Evolutionary conservation across 2,329 filamentous ascomycete species (phyloP), one percentile per base, ranked within the genome.

Genomic region (Lasiodiplodia sp.): DNA sequence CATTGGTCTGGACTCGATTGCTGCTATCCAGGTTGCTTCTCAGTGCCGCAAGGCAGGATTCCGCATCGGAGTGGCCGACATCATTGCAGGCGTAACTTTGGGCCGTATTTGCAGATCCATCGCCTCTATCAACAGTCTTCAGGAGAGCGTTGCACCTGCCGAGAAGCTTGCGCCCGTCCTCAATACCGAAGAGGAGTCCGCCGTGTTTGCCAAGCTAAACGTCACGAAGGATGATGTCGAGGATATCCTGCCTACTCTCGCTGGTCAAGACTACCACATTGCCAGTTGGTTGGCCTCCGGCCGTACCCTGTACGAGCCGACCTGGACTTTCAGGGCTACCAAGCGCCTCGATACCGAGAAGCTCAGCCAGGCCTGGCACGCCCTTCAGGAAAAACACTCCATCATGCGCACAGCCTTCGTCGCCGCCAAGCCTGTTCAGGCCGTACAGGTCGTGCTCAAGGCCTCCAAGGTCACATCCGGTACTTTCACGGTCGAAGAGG

Each of bases 351-450:
- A 80, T 55, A 58, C 62, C 12, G 70, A 70, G 1, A 71, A 68
- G n/a, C 71, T 80, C 2, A 58, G 71, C 47, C 44, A 70, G 18
- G 74, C 78, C 11, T 80, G 78, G 78, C 65, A 67, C 7, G 66
- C 68, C 14, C 73, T 80, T 14, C 72, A 76, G 25, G 71, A 77
- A 67, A 71, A 75, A 44, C 75, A 79, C 60, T 70, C 76, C 0
- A 74, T 79, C 14, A 69, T 80, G 55, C 74, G 79, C 11, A 80
- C 78, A 0, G 72, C 77, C 0, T 79, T 80, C 70, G 75, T 73
- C 25, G 73, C 76, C 4, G 67, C 71, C 7, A 74, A 73, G 3
- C 40, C 72, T 6, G 71, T 71, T 7, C 70, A 76, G 40, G 71
- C 71, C 25, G 68, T 77, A 2, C 78, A 80, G 58, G 71, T 80